Evolutionary conservation across 2,329 filamentous ascomycete genomes (phyloP).

Genomic region (Aspergillus vadensis): DNA sequence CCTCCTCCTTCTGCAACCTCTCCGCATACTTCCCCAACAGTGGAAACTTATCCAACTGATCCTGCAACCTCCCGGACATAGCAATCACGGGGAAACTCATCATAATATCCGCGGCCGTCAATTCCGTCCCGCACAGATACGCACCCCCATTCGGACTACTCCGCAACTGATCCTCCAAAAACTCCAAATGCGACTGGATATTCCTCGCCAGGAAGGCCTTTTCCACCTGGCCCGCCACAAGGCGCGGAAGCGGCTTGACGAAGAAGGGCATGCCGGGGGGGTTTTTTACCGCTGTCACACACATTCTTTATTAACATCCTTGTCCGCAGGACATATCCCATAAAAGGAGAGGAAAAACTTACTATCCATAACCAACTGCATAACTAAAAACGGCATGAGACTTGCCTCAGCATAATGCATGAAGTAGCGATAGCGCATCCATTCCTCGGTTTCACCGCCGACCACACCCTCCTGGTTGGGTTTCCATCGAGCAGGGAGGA

Average conservation of each 20-base stretch:
- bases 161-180: slow-evolving; percentile 49
- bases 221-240: slow-evolving; percentile 53
- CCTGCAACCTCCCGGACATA: slow-evolving; percentile 34
- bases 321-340: background rate
- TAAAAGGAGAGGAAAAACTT: slow-evolving; percentile 40
- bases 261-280: slow-evolving; percentile 65
- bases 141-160: slow-evolving; percentile 42
- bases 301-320: background rate
- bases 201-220: slow-evolving; percentile 44
- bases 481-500: slow-evolving; percentile 55
- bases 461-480: slow-evolving; percentile 57
- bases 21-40: slow-evolving; percentile 40
- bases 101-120: slow-evolving; percentile 51
- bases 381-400: slow-evolving; percentile 71
- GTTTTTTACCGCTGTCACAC: slow-evolving; percentile 47
- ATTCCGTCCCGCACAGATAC: slow-evolving; percentile 46
- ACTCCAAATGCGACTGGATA: slow-evolving; percentile 44
- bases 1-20: slow-evolving; percentile 38
- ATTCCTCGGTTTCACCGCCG: slow-evolving; percentile 61
- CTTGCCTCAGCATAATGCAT: slow-evolving; percentile 86
- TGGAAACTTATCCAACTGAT: slow-evolving; percentile 39
- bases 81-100: slow-evolving; percentile 51
- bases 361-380: slow-evolving; percentile 64
- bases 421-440: slow-evolving; percentile 65
- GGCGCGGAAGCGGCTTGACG: slow-evolving; percentile 63